Conservation (phyloP, 306 rosid genomes). For the Inga leiocalycina region DNA sequence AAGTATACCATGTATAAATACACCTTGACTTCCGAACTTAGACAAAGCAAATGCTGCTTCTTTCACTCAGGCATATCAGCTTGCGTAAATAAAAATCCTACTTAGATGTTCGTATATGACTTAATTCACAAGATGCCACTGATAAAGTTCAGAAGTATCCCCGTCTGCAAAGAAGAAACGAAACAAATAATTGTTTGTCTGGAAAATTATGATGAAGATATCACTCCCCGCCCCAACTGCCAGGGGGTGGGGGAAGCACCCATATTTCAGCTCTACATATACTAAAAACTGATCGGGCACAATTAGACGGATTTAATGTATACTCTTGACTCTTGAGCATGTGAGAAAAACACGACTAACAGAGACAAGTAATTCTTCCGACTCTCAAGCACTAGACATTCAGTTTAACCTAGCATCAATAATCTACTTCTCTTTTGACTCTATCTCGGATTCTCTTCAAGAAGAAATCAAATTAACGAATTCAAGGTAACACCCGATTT, state of each 20-base stretch:
- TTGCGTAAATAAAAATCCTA: conserved; percentile 21
- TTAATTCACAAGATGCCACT: conserved; percentile 5
- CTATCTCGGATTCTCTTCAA: conserved; percentile 23
- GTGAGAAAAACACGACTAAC: neutral
- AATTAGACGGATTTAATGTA: neutral
- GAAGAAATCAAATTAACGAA: conserved; percentile 25
- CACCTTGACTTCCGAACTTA: conserved; percentile 28
- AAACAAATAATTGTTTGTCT: neutral
- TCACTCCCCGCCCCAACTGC: neutral
- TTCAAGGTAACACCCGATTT: neutral
- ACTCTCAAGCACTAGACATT: neutral
- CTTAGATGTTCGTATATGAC: conserved; percentile 5
- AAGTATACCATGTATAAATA: conserved; percentile 23
- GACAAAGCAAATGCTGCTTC: conserved; percentile 33
- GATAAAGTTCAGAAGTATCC: conserved; percentile 23
- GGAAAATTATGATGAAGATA: neutral
- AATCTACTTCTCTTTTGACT: conserved; percentile 1
- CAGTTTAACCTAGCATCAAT: neutral
- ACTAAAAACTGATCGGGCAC: neutral
- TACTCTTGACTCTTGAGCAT: neutral
- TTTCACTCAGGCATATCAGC: conserved; percentile 6
- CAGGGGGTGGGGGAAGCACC: neutral
- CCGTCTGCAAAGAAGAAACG: conserved; percentile 9
- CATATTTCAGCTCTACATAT: neutral
- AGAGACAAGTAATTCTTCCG: neutral